Conservation (phyloP, 2,329 filamentous ascomycete genomes). For the Bipolaris bicolor region DNA sequence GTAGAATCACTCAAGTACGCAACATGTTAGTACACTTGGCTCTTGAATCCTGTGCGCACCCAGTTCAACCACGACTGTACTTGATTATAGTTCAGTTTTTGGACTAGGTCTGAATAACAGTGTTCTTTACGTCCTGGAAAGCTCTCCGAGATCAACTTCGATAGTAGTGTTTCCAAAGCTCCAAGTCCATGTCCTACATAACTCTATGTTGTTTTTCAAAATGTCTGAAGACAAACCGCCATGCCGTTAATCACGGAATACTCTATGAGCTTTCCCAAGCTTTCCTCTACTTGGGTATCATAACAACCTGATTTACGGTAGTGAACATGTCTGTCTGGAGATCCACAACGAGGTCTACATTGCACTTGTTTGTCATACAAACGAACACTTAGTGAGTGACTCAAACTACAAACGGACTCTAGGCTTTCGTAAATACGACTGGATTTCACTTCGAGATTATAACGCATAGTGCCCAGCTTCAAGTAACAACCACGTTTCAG, state of each 20-base stretch:
- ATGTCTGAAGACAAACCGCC: not conserved
- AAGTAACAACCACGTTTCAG: not conserved
- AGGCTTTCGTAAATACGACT: not conserved
- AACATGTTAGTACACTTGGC: not conserved
- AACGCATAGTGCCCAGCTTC: not conserved
- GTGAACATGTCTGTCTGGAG: not conserved
- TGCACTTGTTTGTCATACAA: not conserved
- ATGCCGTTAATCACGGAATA: not conserved
- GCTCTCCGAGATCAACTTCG: not conserved
- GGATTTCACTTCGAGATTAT: not conserved
- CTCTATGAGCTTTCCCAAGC: not conserved
- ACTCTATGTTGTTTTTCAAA: not conserved
- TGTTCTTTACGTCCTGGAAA: not conserved
- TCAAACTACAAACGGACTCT: not conserved
- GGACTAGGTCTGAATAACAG: not conserved
- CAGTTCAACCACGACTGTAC: not conserved
- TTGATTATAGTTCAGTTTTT: not conserved
- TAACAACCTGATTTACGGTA: too few species aligned
- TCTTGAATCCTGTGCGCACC: not conserved
- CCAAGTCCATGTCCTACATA: not conserved
- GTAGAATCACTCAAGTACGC: not conserved
- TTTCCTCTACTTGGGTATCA: too few species aligned
- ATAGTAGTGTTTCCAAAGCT: not conserved
- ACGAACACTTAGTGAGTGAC: slow-evolving; percentile 3
- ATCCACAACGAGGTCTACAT: not conserved